Evolutionary conservation across 2,329 filamentous ascomycete species (phyloP), one percentile per base, ranked within the genome.

Genomic region (Chaetomiaceae sp.): DNA sequence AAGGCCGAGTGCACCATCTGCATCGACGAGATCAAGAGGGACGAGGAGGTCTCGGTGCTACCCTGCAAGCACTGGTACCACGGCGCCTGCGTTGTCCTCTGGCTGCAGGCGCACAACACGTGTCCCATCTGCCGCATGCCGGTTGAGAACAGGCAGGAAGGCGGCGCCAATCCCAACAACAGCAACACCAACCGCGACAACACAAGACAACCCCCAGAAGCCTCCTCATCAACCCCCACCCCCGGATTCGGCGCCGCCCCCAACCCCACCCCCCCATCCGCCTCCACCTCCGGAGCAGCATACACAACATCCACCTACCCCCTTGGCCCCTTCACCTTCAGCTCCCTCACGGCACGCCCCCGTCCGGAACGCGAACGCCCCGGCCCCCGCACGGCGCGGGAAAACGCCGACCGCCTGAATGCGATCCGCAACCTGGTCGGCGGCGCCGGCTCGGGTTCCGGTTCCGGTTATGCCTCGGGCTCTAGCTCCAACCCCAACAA

Each of bases 11-110:
- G 93, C 67, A 91, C 88, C 31, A 96, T 99, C 52, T 99, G 93
- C 69, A 95, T 97, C 73, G 90, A 96, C 49, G 81, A 87, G 23
- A 85, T 95, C 55, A 76, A 81, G 21, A 64, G 87, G 31, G 86
- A 83, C 10, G 83, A 87, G 25, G 82, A 87, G 64, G 88, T 92
- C 5, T 80, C 87, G 0, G 78, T 85, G 40, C 70, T 99, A 44
- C 90, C 90, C 0, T 99, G 93, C 70, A 86, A 82, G 53, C 93
- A 99, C 64, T 96, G 89, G 89, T 97, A 96, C 66, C 92, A 96
- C 63, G 84, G 85, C 51, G 74, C 80, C 21, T 97, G 92, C 62
- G 87, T 93, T 30, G 77, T 82, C 20, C 75, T 87, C 44, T 97
- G 92, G 92, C 71, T 97, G 45, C 81, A 79, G 61, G 87, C 95